phyloP scores from a whole-genome alignment of 352 stramenopile genomes.

The Phytophthora litchii region DNA sequence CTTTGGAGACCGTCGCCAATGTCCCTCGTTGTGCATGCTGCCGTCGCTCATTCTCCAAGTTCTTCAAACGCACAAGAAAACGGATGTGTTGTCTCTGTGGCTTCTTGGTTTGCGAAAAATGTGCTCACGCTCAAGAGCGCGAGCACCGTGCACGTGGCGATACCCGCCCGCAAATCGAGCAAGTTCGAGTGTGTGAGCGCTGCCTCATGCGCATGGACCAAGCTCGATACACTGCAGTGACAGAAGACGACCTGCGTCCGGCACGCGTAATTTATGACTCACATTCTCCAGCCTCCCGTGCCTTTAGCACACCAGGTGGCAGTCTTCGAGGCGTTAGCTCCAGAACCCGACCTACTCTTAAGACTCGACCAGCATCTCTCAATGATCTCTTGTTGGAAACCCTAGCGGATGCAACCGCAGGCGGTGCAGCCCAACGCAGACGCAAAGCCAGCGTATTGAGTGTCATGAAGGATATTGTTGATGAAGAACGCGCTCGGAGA shows the following conservation, averaged over 20 bases:
- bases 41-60: conserved; percentile 41
- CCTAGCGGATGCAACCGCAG: conserved; percentile 31
- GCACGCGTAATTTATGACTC: conserved; percentile 37
- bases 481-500: conserved; percentile 39
- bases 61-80: conserved; percentile 37
- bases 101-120: conserved; percentile 62
- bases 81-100: conserved; percentile 50
- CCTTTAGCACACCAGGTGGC: conserved; percentile 23
- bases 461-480: conserved; percentile 54
- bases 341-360: conserved; percentile 24
- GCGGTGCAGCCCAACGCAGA: conserved; percentile 25
- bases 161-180: conserved; percentile 32
- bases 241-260: conserved; percentile 40
- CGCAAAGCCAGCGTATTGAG: conserved; percentile 41
- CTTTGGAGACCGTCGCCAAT: conserved; percentile 32
- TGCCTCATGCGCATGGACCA: conserved; percentile 53
- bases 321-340: conserved; percentile 23
- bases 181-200: conserved; percentile 50
- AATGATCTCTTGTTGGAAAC: conserved; percentile 43
- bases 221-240: conserved; percentile 45
- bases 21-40: conserved; percentile 47
- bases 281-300: conserved; percentile 5
- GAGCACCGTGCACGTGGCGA: conserved; percentile 42
- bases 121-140: conserved; percentile 45
- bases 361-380: conserved; percentile 33